Base-by-base conservation (phyloP, 495 filamentous ascomycete genomes). In the Aspergillus affinis region DNA sequence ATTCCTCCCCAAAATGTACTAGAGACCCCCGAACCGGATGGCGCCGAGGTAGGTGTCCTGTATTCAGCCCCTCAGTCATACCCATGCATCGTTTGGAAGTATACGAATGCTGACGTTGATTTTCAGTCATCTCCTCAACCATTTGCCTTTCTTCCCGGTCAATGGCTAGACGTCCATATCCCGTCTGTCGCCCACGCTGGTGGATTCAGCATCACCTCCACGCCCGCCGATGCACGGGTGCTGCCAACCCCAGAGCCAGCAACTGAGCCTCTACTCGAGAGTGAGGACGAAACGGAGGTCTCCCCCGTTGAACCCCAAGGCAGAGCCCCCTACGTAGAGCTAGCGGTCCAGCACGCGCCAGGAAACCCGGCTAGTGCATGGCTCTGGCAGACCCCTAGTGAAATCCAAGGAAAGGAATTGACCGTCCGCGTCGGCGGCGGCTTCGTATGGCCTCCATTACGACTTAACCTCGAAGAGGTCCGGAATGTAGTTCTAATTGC, bases 151-250 rank as follows among this genome's bases (percentile, higher is more conserved):
- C 76, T 87, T 27, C 88, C 93, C 1, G 93, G 93, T 36, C 93
- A 97, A 81, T 97, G 92, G 92, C 81, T 97, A 55, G 93, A 97
- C 68, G 85, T 93, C 6, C 84, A 90, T 65, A 79, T 89, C 51
- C 89, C 90, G 0, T 72, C 73, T 27, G 75, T 89, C 49, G 60
- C 81, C 50, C 83, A 86, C 70, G 86, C 90, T 3, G 91, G 91
- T 8, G 91, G 91, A 6, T 96, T 93, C 77, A 94, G 90, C 52
- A 90, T 95, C 55, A 91, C 90, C n/a, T 93, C 90, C 2, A 74
- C 89, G 0, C 90, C 91, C 4, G 75, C 64, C 59, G 75, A 68
- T 69, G 73, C 73, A 51, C 63, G 72, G 45, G 63, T 58, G 12
- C 65, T 78, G 13, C 73, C 75, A 8, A 46, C 63, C 15, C 65